Evolutionary conservation across 305 asterid genomes (phyloP).

Genomic region (Solanum chacoense): DNA sequence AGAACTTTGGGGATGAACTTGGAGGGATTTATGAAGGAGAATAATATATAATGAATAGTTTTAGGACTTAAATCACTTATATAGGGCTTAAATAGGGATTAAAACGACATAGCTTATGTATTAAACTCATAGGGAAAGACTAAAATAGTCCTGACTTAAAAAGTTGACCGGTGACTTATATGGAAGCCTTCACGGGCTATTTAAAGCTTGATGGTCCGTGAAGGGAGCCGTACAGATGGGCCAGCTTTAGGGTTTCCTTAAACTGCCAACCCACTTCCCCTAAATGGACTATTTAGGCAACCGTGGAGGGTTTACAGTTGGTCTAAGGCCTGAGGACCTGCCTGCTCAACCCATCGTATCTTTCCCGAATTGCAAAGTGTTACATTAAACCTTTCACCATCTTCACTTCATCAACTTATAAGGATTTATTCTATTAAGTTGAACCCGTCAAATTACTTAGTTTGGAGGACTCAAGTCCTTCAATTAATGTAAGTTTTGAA

Average conservation of each 20-base stretch:
- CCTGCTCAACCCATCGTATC: background rate
- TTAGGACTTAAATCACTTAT: background rate
- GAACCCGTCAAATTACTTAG: background rate
- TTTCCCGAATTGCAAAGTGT: background rate
- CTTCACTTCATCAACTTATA: background rate
- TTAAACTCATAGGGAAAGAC: background rate
- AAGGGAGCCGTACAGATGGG: background rate
- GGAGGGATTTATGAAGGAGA: background rate
- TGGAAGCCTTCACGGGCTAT: background rate
- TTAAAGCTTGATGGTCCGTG: background rate
- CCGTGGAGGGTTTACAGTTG: background rate
- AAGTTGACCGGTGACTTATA: background rate
- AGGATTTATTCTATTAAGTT: background rate
- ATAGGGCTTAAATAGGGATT: background rate
- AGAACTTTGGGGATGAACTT: background rate
- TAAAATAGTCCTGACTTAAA: background rate
- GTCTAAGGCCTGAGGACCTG: background rate
- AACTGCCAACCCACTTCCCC: background rate
- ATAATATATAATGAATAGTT: too few species aligned
- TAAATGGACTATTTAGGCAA: background rate
- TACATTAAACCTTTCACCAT: background rate
- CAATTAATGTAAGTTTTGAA: background rate
- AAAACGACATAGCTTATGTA: background rate
- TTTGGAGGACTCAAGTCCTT: background rate
- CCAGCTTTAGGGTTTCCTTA: background rate